Evolutionary conservation across 2,329 filamentous ascomycete species (phyloP).

Genomic region (Phaeosphaeria sp.): DNA sequence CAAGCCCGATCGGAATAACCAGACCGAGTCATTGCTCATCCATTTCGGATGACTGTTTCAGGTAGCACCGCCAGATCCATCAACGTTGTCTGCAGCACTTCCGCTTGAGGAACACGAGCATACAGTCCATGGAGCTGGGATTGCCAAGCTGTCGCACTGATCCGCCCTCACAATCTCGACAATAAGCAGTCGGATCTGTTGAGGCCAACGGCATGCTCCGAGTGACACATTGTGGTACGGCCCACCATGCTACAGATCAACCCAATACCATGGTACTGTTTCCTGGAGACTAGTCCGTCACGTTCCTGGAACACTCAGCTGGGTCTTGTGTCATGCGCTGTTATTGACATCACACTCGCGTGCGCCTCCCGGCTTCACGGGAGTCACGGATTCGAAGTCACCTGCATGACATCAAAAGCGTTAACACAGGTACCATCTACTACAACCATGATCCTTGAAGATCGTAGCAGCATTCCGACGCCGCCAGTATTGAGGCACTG

Average conservation of each 20-base stretch:
- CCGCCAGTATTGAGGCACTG: not conserved
- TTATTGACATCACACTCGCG: not conserved
- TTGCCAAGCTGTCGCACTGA: constrained; percentile 14
- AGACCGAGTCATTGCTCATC: not conserved
- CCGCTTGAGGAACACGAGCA: constrained; percentile 20
- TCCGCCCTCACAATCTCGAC: constrained; percentile 14
- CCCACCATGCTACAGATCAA: constrained; percentile 11
- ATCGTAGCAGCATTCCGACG: not conserved
- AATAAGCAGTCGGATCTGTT: constrained; percentile 23
- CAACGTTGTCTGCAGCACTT: constrained; percentile 13
- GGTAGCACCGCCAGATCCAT: constrained; percentile 14
- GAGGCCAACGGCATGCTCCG: constrained; percentile 14
- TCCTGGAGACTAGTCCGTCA: not conserved
- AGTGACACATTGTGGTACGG: constrained; percentile 25
- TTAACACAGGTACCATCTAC: not conserved
- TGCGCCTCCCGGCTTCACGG: constrained; percentile 1
- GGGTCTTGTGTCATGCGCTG: constrained; percentile 9
- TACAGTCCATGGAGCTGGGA: constrained; percentile 19
- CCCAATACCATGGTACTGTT: constrained; percentile 1
- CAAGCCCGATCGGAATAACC: not conserved
- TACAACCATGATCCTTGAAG: not conserved
- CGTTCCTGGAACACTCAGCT: not conserved
- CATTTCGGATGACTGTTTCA: constrained; percentile 16
- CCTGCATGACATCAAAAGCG: not conserved
- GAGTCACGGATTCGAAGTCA: not conserved